Conservation (phyloP, 2,329 filamentous ascomycete genomes). For the Bisporella sp. region DNA sequence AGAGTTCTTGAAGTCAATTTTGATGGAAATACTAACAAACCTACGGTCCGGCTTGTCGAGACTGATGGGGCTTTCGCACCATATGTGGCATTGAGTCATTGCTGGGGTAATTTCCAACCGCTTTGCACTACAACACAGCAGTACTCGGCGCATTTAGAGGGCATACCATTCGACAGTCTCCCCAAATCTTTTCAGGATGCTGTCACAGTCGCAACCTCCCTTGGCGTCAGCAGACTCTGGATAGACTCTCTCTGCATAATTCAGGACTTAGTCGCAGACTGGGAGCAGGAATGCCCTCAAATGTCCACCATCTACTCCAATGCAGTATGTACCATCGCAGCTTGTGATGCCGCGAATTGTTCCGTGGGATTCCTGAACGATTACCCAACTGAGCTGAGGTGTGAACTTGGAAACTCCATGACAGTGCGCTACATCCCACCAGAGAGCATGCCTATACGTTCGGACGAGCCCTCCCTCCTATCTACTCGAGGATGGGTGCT, state of each 20-base stretch:
- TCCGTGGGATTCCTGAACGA: not conserved
- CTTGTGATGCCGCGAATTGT: not conserved
- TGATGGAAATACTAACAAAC: too few relatives aligned
- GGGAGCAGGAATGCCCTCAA: slow-evolving; percentile 12
- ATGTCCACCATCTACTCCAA: slow-evolving; percentile 9
- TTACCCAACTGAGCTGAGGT: not conserved
- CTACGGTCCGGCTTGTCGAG: not conserved
- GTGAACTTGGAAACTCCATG: too few relatives aligned
- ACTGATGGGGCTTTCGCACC: not conserved
- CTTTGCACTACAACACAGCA: not conserved
- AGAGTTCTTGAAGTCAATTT: too few relatives aligned
- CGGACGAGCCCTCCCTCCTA: too few relatives aligned
- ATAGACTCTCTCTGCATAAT: slow-evolving; percentile 10
- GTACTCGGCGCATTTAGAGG: not conserved
- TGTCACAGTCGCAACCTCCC: not conserved
- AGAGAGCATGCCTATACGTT: not conserved
- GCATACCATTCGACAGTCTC: not conserved
- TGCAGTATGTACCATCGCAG: not conserved
- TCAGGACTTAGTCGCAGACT: slow-evolving; percentile 14
- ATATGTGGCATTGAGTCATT: slow-evolving; percentile 1
- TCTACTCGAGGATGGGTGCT: slow-evolving; percentile 8
- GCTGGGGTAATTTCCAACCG: not conserved
- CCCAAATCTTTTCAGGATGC: slow-evolving; percentile 1
- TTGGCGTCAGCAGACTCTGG: not conserved
- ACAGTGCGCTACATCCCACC: not conserved